These are phyloP conservation scores for Serendipita sp. DNA, from an alignment of 768 basidiomycete genomes.

Conservation along the genomic window DNA sequence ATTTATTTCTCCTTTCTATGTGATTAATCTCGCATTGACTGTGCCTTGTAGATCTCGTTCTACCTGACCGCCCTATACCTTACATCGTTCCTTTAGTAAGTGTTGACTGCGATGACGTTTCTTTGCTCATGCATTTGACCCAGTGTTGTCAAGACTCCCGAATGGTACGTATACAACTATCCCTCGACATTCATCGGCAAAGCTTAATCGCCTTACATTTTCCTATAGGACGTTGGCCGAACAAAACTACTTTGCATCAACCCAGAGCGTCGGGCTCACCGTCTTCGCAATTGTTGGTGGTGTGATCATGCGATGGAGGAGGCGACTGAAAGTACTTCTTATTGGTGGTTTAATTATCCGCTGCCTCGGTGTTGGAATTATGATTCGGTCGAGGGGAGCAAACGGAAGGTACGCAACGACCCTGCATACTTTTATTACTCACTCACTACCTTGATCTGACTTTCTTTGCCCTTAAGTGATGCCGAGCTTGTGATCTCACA, in stretches of 20 bases:
- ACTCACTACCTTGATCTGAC: not conserved
- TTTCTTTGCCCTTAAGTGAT: slow-evolving; percentile 6
- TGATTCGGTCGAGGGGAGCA: slow-evolving; percentile 56
- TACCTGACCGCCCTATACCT: slow-evolving; percentile 60
- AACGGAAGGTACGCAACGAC: slow-evolving; percentile 18
- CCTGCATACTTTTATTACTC: too few relatives aligned
- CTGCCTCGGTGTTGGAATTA: slow-evolving; percentile 45
- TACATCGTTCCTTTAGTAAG: slow-evolving; percentile 41
- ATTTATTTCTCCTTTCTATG: not conserved
- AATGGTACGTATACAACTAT: slow-evolving; percentile 19
- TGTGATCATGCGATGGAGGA: slow-evolving; percentile 33
- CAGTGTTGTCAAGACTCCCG: slow-evolving; percentile 8
- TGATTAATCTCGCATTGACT: not conserved
- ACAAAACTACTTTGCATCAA: slow-evolving; percentile 47
- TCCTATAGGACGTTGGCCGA: slow-evolving; percentile 24
- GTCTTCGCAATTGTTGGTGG: slow-evolving; percentile 50
- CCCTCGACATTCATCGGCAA: slow-evolving; percentile 24
- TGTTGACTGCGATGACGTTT: slow-evolving; percentile 25
- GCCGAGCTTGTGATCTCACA: slow-evolving; percentile 44
- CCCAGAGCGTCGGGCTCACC: slow-evolving; percentile 43
- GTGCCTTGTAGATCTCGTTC: slow-evolving; percentile 32
- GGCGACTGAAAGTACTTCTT: slow-evolving; percentile 41
- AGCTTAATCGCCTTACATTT: not conserved
- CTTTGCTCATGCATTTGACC: slow-evolving; percentile 22
- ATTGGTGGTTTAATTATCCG: slow-evolving; percentile 43